phyloP scores from a whole-genome alignment of 2,329 filamentous ascomycete species.

The Exophiala dermatitidis region DNA sequence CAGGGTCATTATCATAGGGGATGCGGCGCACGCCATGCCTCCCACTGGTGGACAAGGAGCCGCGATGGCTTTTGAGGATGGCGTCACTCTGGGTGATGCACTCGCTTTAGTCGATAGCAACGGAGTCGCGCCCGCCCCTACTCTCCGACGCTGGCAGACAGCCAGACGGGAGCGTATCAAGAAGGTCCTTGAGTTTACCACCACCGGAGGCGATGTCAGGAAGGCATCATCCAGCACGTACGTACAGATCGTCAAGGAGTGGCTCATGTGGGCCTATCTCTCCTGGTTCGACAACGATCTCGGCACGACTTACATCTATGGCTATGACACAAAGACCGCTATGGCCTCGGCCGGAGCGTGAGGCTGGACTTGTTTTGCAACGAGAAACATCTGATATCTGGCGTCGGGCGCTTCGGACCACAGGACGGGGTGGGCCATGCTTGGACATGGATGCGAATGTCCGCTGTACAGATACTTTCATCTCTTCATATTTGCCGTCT shows the following conservation, averaged over 20 bases:
- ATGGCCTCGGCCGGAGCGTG: not conserved
- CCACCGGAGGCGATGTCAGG: conserved; percentile 14
- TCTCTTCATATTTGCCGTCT: too few relatives aligned
- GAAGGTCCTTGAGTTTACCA: conserved; percentile 43
- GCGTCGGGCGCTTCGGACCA: not conserved
- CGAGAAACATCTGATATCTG: not conserved
- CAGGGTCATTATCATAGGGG: conserved; percentile 21
- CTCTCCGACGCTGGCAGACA: conserved; percentile 39
- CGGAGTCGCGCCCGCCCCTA: not conserved
- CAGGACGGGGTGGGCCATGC: not conserved
- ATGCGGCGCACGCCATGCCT: conserved; percentile 25
- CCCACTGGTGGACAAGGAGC: conserved; percentile 24
- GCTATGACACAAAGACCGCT: conserved; percentile 9
- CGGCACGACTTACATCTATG: conserved; percentile 17
- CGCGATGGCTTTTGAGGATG: conserved; percentile 25
- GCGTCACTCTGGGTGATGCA: conserved; percentile 19
- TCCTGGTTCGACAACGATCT: conserved; percentile 9
- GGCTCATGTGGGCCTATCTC: conserved; percentile 19
- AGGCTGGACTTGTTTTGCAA: not conserved
- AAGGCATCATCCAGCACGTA: conserved; percentile 11
- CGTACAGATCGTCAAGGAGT: conserved; percentile 20
- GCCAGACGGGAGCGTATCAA: conserved; percentile 45
- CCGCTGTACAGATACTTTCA: not conserved
- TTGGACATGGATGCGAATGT: not conserved
- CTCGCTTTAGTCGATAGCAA: conserved; percentile 7